phyloP scores from a whole-genome alignment of 1,139 yeast species.

The Arxiozyma telluris region DNA sequence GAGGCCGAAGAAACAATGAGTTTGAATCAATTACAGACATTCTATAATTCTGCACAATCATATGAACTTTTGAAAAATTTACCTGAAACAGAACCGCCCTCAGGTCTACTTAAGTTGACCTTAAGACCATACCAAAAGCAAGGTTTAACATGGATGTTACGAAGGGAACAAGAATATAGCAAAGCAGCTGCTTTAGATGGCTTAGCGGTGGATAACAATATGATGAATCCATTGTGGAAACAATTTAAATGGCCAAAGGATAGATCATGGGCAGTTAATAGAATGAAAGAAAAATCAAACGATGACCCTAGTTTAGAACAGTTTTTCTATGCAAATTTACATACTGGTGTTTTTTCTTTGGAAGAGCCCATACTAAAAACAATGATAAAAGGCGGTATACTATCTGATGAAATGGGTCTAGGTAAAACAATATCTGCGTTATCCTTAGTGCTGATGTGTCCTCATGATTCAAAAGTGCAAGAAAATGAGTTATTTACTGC shows the following conservation, averaged over 20 bases:
- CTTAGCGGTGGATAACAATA: constrained; percentile 35
- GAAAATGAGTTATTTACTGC: constrained; percentile 7
- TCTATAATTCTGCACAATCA: constrained; percentile 62
- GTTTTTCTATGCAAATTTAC: constrained; percentile 68
- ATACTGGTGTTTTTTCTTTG: constrained; percentile 70
- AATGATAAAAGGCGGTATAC: constrained; percentile 67
- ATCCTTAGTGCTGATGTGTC: constrained; percentile 60
- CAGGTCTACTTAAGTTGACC: constrained; percentile 43
- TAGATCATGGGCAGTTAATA: constrained; percentile 31
- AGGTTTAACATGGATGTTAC: constrained; percentile 78
- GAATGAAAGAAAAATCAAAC: constrained; percentile 4
- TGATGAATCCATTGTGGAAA: constrained; percentile 83
- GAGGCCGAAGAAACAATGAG: constrained; percentile 39
- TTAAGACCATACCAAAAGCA: constrained; percentile 69
- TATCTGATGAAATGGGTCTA: constrained; percentile 97
- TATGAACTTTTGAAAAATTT: constrained; percentile 37
- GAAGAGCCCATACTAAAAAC: constrained; percentile 56
- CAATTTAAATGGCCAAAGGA: constrained; percentile 65
- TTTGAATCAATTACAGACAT: constrained; percentile 64
- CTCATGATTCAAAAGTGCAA: constrained; percentile 35
- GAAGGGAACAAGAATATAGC: constrained; percentile 48
- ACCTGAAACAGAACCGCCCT: constrained; percentile 59
- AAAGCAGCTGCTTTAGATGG: constrained; percentile 24
- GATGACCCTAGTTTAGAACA: constrained; percentile 14
- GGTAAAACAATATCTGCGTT: constrained; percentile 87